Evolutionary conservation across 352 stramenopile genomes (phyloP).

Genomic region (Phytopythium kandeliae): DNA sequence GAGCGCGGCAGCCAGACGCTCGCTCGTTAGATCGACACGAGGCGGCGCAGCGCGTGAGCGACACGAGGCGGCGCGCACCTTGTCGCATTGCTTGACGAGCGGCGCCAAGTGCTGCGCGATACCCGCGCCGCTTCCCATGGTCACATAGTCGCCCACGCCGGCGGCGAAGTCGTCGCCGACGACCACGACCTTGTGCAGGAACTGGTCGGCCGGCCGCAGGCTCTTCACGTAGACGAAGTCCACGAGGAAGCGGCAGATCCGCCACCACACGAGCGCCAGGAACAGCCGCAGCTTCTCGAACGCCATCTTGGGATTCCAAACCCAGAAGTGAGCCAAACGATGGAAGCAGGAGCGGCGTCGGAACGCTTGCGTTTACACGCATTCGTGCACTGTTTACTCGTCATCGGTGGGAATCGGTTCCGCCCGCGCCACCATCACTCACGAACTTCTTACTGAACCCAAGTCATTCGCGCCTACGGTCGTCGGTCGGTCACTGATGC

Average conservation of each 20-base stretch:
- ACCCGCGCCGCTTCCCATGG: conserved; percentile 34
- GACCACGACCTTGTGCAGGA: conserved; percentile 79
- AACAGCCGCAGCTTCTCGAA: conserved; percentile 39
- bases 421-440: no score
- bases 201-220: conserved; percentile 54
- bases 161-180: conserved; percentile 84
- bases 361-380: no score
- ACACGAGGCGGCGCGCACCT: conserved; percentile 46
- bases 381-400: no score
- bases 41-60: no score
- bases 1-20: not conserved
- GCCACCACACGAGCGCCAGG: conserved; percentile 64
- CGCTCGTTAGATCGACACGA: not conserved
- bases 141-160: conserved; percentile 73
- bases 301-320: conserved; percentile 12
- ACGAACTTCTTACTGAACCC: no score
- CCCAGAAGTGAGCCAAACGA: not conserved
- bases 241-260: conserved; percentile 48
- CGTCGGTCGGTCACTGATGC: no score
- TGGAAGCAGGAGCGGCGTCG: no score
- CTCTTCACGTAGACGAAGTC: conserved; percentile 31
- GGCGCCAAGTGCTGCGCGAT: conserved; percentile 52
- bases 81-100: conserved; percentile 43
- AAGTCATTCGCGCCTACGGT: no score
- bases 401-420: no score